A percentile compares a stretch with the other conserved stretches of the same genome.
These are phyloP conservation scores for Phytopythium chamaehyphon DNA, from an alignment of 352 stramenopile genomes.

Conservation along the genomic window DNA sequence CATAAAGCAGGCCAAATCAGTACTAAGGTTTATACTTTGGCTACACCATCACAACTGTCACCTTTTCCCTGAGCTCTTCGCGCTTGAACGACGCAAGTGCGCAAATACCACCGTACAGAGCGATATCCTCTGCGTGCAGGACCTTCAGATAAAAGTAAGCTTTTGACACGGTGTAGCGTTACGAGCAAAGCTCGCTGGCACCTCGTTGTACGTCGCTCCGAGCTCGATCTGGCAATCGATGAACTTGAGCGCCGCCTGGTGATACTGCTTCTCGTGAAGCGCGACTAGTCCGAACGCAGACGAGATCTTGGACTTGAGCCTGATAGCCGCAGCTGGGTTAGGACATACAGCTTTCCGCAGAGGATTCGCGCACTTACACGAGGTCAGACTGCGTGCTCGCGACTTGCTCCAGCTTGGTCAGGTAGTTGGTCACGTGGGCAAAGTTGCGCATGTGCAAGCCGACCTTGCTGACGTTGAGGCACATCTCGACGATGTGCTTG, in stretches of 20 bases:
- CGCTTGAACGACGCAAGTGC: constrained; percentile 83
- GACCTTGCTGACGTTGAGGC: constrained; percentile 85
- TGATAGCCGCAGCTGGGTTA: constrained; percentile 9
- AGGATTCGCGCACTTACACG: constrained; percentile 58
- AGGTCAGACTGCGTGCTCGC: constrained; percentile 55
- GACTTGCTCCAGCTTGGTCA: constrained; percentile 85
- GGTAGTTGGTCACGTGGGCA: constrained; percentile 80
- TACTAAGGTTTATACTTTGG: not conserved
- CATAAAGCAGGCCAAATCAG: not conserved
- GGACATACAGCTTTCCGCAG: not conserved
- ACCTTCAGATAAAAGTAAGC: constrained; percentile 12
- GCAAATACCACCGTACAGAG: constrained; percentile 82
- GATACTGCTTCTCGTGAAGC: constrained; percentile 79
- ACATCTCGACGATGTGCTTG: constrained; percentile 90
- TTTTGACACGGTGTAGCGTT: not conserved
- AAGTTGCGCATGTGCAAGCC: constrained; percentile 86
- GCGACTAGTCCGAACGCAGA: constrained; percentile 75
- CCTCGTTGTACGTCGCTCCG: constrained; percentile 75
- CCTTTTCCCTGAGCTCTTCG: constrained; percentile 74
- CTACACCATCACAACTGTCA: not conserved
- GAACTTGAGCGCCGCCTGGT: constrained; percentile 73
- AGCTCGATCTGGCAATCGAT: constrained; percentile 80
- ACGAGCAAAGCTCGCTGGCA: constrained; percentile 10
- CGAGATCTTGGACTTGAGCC: constrained; percentile 79
- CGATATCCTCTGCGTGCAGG: constrained; percentile 84